Conservation (phyloP, 2,329 filamentous ascomycete genomes). For the Hymenoscyphus salicellus region DNA sequence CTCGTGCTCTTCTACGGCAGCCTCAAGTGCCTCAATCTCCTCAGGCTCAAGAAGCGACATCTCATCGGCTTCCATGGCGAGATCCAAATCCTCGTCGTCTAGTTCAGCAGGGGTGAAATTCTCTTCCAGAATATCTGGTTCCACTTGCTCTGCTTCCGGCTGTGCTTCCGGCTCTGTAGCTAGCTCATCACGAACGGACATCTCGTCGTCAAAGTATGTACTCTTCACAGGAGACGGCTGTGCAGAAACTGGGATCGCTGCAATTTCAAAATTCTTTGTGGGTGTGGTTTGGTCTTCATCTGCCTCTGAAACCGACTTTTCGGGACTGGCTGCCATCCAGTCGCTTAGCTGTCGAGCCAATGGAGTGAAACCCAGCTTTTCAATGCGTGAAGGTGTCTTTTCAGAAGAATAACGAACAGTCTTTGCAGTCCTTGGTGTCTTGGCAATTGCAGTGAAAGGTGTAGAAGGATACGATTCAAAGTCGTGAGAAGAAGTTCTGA, state of each 20-base stretch:
- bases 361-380: conserved; percentile 58
- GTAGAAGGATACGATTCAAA: conserved; percentile 40
- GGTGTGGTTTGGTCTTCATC: conserved; percentile 18
- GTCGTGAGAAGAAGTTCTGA: conserved; percentile 34
- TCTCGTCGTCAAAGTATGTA: conserved; percentile 61
- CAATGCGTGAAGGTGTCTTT: conserved; percentile 14
- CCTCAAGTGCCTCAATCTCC: conserved; percentile 20
- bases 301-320: conserved; percentile 36
- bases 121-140: conserved; percentile 35
- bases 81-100: conserved; percentile 55
- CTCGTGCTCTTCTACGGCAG: conserved; percentile 8
- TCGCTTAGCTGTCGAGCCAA: conserved; percentile 58
- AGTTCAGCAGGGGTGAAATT: conserved; percentile 47
- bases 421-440: conserved; percentile 28
- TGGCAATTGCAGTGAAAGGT: conserved; percentile 35
- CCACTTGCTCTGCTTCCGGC: conserved; percentile 37
- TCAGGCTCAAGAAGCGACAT: conserved; percentile 53
- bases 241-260: conserved; percentile 5
- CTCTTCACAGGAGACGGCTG: conserved; percentile 40
- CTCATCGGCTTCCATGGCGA: conserved; percentile 57
- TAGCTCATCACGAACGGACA: conserved; percentile 45
- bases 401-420: conserved; percentile 7
- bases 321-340: conserved; percentile 61
- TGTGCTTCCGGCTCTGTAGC: conserved; percentile 28
- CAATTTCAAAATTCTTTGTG: conserved; percentile 10